These are phyloP conservation scores for Geotrichum histeridarum DNA, from an alignment of 1,139 yeast genomes.

Conservation along the genomic window DNA sequence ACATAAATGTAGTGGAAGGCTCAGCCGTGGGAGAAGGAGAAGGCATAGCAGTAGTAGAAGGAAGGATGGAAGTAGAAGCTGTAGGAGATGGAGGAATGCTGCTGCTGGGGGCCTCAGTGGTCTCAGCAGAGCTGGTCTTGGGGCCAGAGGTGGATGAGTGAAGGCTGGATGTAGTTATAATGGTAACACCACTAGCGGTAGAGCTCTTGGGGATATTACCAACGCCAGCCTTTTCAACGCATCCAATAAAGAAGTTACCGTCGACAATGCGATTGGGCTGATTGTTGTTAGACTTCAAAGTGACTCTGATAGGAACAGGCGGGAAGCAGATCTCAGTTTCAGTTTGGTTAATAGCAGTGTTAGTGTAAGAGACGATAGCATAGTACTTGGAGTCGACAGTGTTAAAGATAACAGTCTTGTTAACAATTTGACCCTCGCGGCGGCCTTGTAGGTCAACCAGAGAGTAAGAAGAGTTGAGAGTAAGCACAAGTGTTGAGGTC, in stretches of 20 bases:
- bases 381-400: slow-evolving; percentile 21
- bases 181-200: background rate
- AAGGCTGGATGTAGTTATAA: background rate
- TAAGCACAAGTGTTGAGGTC: slow-evolving; percentile 13
- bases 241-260: slow-evolving; percentile 19
- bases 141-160: slow-evolving; percentile 3
- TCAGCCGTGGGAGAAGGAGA: background rate
- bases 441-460: slow-evolving; percentile 19
- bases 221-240: slow-evolving; percentile 18
- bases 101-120: background rate
- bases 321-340: slow-evolving; percentile 16
- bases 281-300: slow-evolving; percentile 10
- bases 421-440: slow-evolving; percentile 15
- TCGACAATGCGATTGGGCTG: slow-evolving; percentile 14
- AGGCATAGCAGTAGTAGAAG: background rate
- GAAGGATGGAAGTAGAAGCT: background rate
- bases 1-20: too few relatives aligned
- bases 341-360: slow-evolving; percentile 13
- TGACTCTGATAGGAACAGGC: slow-evolving; percentile 18
- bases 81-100: background rate
- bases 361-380: slow-evolving; percentile 17
- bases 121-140: background rate
- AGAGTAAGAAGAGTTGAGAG: slow-evolving; percentile 16
- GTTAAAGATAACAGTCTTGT: slow-evolving; percentile 18
- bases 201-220: background rate